A percentile compares a stretch with the other conserved stretches of the same genome.
Conservation (phyloP, 1,284 basidiomycete species). For the Mrakiaceae sp. region DNA sequence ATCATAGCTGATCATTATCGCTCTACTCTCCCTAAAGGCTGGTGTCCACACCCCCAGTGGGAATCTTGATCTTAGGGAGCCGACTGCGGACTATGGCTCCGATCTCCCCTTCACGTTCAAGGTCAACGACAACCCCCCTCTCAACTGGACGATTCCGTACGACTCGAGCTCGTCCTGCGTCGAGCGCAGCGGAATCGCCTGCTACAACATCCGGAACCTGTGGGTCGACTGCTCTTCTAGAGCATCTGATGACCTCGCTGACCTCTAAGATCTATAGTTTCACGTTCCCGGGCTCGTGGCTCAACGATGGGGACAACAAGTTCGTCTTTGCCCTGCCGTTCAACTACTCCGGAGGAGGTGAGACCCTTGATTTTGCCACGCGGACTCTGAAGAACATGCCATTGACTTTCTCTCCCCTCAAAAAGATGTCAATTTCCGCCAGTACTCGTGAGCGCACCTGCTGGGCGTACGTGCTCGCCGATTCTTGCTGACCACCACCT, state of each 20-base stretch:
- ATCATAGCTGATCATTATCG: background rate
- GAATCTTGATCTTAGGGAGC: constrained; percentile 23
- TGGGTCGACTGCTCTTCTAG: background rate
- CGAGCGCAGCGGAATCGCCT: constrained; percentile 23
- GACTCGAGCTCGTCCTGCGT: constrained; percentile 25
- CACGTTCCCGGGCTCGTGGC: constrained; percentile 20
- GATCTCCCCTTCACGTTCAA: constrained; percentile 20
- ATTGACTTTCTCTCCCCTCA: background rate
- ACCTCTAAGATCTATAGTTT: constrained; percentile 11
- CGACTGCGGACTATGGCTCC: constrained; percentile 10
- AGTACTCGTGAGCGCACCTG: constrained; percentile 13
- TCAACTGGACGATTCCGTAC: constrained; percentile 24
- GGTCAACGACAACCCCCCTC: constrained; percentile 23
- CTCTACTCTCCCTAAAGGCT: background rate
- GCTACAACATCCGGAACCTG: constrained; percentile 22
- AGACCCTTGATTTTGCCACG: background rate
- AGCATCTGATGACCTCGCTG: no score
- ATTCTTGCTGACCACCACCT: background rate
- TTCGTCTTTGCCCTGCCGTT: constrained; percentile 24
- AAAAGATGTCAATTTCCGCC: constrained; percentile 16
- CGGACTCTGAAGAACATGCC: background rate
- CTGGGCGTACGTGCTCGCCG: constrained; percentile 1
- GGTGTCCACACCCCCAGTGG: constrained; percentile 23
- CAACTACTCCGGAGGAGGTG: constrained; percentile 21
- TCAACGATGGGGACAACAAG: constrained; percentile 19